Evolutionary conservation across 192 early-diverging fungal genomes (phyloP), one percentile per base, ranked within the genome.

Genomic region (Jimgerdemannia lactiflua): DNA sequence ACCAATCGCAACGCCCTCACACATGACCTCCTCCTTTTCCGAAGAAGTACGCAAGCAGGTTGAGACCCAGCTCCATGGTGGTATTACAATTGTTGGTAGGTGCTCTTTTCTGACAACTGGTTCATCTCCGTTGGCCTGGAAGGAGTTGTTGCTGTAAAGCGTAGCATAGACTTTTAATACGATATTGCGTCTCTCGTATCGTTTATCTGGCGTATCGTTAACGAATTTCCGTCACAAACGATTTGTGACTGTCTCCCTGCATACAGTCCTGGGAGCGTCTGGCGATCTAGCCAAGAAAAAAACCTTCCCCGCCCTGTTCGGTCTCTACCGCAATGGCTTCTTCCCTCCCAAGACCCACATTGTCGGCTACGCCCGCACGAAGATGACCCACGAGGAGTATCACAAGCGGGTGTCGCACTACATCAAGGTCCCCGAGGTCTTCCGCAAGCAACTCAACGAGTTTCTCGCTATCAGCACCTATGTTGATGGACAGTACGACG

Each of bases 281-380:
- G 97, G 97, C 70, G 97, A 99, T 82, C 90, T 99, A 68, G 97
- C 97, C 43, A 98, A 95, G 87, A 99, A 99, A 71, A 99, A 99
- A 86, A 98, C 97, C 41, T 99, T 91, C 82, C 97, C 97, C 6
- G 95, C 96, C 3, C 90, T 99, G 59, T 99, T 97, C 86, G 94
- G 94, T 64, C 91, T 98, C 65, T 98, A 92, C 87, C 91, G 91
- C 72, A 94, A 94, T 83, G 81, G 85, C 3, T 93, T 95, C 74
- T 86, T 99, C 4, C 94, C 95, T 39, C 83, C 85, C 20, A 87
- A 91, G 43, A 87, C 87, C 17, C 83, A 81, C 49, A 95, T 99
- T 72, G 87, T 99, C 49, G 97, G 97, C 9, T 99, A 99, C 83
- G 95, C 97, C 7, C 94, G 97, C 65, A 90, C 92, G 43, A 84